A percentile compares a stretch with the other conserved stretches of the same genome.
Evolutionary conservation across 805 yeast species (phyloP).

Genomic region (Starmerella floris): DNA sequence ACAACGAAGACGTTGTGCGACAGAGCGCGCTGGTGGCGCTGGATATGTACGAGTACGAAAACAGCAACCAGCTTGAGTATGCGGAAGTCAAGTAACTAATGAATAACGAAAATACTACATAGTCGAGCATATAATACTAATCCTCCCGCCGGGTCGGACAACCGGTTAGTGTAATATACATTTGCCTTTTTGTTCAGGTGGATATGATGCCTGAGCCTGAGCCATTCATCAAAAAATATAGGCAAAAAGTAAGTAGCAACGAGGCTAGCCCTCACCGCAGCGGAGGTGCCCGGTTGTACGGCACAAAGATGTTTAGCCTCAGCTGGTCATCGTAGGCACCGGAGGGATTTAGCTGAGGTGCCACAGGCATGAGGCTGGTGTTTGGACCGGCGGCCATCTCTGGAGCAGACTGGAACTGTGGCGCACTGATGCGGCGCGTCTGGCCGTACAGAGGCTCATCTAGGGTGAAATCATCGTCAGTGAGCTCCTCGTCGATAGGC

Average conservation of each 20-base stretch:
- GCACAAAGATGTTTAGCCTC: slow-evolving; percentile 3
- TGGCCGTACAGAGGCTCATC: too few species aligned
- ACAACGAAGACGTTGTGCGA: slow-evolving; percentile 79
- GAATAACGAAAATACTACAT: slow-evolving; percentile 5
- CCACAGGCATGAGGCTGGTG: neutral
- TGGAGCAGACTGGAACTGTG: too few species aligned
- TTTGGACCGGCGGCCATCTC: too few species aligned
- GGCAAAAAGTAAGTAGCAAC: too few species aligned
- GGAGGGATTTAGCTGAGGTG: slow-evolving; percentile 1
- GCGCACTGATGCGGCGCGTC: too few species aligned
- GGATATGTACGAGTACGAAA: slow-evolving; percentile 96
- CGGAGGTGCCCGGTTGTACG: neutral
- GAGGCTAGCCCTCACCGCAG: neutral
- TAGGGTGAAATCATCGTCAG: too few species aligned
- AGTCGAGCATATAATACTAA: neutral
- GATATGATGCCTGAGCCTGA: too few species aligned
- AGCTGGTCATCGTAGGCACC: neutral
- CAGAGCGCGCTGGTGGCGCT: slow-evolving; percentile 95
- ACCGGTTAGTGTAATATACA: too few species aligned
- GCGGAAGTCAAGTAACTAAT: slow-evolving; percentile 30
- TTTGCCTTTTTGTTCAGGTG: too few species aligned
- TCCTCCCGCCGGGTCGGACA: too few species aligned
- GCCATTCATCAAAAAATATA: too few species aligned
- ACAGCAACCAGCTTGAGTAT: slow-evolving; percentile 68
- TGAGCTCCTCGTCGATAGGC: too few species aligned